Conservation (phyloP, 2,329 filamentous ascomycete genomes). For the Colletotrichum cuscutae region DNA sequence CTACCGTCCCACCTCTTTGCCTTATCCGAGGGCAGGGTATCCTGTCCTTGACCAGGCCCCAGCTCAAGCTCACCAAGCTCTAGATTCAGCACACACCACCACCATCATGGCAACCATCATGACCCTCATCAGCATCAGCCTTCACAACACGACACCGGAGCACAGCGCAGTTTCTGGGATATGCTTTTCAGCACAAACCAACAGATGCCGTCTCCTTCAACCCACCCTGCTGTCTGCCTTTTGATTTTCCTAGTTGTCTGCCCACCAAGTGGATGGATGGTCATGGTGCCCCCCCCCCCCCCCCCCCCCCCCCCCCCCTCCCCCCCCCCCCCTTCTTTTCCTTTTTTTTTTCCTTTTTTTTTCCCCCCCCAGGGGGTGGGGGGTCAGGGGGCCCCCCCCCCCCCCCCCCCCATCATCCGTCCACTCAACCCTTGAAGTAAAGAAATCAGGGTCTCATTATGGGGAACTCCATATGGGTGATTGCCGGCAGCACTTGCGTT, state of each 20-base stretch:
- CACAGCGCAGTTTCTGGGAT: conserved; percentile 16
- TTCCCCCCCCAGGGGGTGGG: no score
- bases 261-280: neutral
- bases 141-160: neutral
- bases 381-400: no score
- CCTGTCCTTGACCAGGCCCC: conserved; percentile 2
- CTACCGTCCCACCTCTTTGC: conserved; percentile 33
- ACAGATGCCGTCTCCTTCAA: neutral
- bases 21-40: conserved; percentile 24
- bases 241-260: neutral
- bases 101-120: conserved; percentile 1
- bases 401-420: neutral
- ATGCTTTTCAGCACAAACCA: conserved; percentile 16
- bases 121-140: conserved; percentile 3
- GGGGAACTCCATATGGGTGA: conserved; percentile 4
- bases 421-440: neutral
- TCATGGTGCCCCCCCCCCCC: neutral
- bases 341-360: no score
- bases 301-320: neutral
- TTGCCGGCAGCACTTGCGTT: neutral
- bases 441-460: neutral
- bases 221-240: neutral
- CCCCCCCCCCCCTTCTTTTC: no score
- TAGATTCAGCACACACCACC: conserved; percentile 12
- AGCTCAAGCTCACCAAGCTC: conserved; percentile 9